These are phyloP conservation scores for Macrolepiota fuliginosa DNA, from an alignment of 768 basidiomycete species.

Conservation along the genomic window DNA sequence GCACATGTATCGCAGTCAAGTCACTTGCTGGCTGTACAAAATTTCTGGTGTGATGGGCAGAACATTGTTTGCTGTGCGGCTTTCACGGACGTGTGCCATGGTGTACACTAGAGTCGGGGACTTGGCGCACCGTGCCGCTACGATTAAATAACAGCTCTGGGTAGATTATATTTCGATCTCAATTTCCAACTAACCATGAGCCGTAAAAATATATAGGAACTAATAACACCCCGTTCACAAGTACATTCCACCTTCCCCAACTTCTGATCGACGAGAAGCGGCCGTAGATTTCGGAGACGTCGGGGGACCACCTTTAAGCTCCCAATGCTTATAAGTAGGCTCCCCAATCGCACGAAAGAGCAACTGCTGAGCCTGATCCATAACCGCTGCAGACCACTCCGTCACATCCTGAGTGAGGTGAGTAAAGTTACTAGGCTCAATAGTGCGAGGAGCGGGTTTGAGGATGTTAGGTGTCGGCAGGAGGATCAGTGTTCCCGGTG, in stretches of 20 bases:
- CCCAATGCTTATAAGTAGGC: conserved; percentile 17
- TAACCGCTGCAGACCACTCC: conserved; percentile 32
- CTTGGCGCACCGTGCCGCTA: no score
- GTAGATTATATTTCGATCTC: no score
- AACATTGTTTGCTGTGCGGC: no score
- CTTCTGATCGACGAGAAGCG: conserved; percentile 17
- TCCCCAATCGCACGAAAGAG: conserved; percentile 34
- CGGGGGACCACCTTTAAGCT: conserved; percentile 3
- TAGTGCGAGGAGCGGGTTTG: conserved; percentile 36
- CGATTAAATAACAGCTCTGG: no score
- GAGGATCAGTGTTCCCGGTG: conserved; percentile 36
- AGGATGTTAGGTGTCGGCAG: conserved; percentile 46
- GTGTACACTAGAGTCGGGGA: no score
- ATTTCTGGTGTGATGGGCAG: no score
- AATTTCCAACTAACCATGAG: no score
- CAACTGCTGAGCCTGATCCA: conserved; percentile 34
- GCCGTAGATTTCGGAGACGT: background rate
- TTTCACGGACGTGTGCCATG: no score
- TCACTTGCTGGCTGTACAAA: no score
- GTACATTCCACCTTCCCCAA: conserved; percentile 54
- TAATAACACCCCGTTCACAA: conserved; percentile 29
- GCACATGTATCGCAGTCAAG: no score
- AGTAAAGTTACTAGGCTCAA: conserved; percentile 32
- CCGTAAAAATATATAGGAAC: no score
- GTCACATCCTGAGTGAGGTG: conserved; percentile 29